Evolutionary conservation across 2,329 filamentous ascomycete genomes (phyloP), one percentile per base, ranked within the genome.

Genomic region (Dactylellina parvicollis): DNA sequence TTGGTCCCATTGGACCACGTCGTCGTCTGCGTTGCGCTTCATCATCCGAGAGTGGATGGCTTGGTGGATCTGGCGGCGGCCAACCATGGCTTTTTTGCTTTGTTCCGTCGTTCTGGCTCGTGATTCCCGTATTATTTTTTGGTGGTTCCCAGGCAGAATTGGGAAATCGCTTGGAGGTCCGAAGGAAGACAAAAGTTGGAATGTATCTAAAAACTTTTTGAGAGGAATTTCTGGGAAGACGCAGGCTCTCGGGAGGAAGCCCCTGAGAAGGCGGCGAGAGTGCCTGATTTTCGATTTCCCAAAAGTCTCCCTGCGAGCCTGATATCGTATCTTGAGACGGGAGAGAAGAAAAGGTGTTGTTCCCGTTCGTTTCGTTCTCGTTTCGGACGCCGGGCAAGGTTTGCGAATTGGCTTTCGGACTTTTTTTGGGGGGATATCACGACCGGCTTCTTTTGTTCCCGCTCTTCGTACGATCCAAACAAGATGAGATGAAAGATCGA

Each of bases 11-110:
- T 67, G 64, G 56, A 74, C 52, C 49, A 69, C 70, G 56, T 74
- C 70, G 56, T 74, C 62, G 55, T 67, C 70, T 49, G 70, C 62
- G 70, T 62, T 69, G 70, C 70, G 69, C 47, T 73, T 73, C 69
- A 73, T 73, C 69, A 73, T 73, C 60, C 69, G 60, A 42, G 69
- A 73, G 47, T 73, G 69, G 69, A 73, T 73, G 54, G 69, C 69
- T 36, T 73, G 69, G 69, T 73, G 69, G 46, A 73, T 61, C 44
- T 73, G 69, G 69, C 69, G 69, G 18, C 69, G 69, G 24, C 69
- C 69, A 65, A 73, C 69, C 69, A 73, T 73, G n/a, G 22, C 38
- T 59, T 46, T 50, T 34, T 50, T 26, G n/a, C 18, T 42, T 62
- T 50, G 20, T 46, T 50, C 30, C 14, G 46, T 40, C 10, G 2